Evolutionary conservation across 1,139 yeast species (phyloP).

Genomic region (Geotrichum fermentans): DNA sequence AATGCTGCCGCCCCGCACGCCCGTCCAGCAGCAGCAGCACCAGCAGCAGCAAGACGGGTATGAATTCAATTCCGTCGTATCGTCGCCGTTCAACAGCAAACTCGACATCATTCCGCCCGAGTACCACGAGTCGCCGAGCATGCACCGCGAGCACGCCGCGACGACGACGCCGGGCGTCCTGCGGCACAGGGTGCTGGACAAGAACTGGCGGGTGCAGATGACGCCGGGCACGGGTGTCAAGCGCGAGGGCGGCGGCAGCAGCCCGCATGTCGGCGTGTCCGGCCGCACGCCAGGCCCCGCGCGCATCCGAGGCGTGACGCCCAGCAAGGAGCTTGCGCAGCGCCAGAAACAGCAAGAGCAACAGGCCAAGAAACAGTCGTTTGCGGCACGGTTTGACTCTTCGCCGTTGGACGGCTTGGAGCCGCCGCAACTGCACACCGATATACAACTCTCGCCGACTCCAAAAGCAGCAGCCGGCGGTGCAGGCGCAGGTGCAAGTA

Average conservation of each 20-base stretch:
- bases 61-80: constrained; percentile 3
- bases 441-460: constrained; percentile 11
- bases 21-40: background rate
- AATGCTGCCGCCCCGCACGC: constrained; percentile 2
- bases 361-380: constrained; percentile 5
- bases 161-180: constrained; percentile 23
- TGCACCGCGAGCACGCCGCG: background rate
- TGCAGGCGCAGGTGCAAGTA: background rate
- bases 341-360: background rate
- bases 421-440: constrained; percentile 16
- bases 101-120: constrained; percentile 7
- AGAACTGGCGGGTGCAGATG: constrained; percentile 37
- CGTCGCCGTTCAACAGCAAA: constrained; percentile 17
- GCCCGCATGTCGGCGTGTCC: too few relatives aligned
- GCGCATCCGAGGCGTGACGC: constrained; percentile 4
- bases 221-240: constrained; percentile 29
- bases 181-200: constrained; percentile 38
- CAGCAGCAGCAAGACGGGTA: too few relatives aligned
- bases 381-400: constrained; percentile 17
- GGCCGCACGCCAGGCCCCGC: too few relatives aligned
- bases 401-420: constrained; percentile 15
- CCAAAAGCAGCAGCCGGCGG: too few relatives aligned
- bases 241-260: background rate
- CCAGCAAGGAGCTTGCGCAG: background rate
- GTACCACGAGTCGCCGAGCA: constrained; percentile 3